Percentiles rank a stretch among this genome's conserved stretches.
phyloP scores from a whole-genome alignment of 805 yeast genomes.

The Saccharomyces kudriavzevii region DNA sequence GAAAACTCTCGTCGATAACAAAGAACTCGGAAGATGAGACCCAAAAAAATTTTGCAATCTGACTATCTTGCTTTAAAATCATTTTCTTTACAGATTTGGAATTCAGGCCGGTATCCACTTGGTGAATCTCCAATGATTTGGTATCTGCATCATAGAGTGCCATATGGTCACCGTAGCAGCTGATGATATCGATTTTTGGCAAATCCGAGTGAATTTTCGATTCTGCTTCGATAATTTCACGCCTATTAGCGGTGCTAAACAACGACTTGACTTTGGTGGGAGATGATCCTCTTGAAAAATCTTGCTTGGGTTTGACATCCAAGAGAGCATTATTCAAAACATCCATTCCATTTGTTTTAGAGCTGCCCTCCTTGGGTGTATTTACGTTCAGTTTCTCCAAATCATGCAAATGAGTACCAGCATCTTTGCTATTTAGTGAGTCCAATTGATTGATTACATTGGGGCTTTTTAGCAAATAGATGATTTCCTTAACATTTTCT shows the following conservation, averaged over 20 bases:
- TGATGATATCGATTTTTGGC: neutral
- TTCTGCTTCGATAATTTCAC: neutral
- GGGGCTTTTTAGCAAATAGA: slow-evolving; percentile 27
- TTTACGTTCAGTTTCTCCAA: slow-evolving; percentile 21
- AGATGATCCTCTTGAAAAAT: neutral
- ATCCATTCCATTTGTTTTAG: neutral
- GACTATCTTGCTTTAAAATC: neutral
- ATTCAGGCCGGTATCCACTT: neutral
- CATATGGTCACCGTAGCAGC: neutral
- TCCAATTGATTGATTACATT: slow-evolving; percentile 20
- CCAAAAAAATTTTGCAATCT: neutral
- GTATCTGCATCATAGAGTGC: neutral
- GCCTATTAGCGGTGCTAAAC: neutral
- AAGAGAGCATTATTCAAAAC: neutral
- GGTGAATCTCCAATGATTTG: neutral
- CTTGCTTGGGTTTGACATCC: neutral
- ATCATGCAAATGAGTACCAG: slow-evolving; percentile 14
- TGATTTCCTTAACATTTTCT: slow-evolving; percentile 30
- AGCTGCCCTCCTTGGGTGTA: neutral
- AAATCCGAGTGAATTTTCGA: neutral
- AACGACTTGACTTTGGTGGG: neutral
- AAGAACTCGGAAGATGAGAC: neutral
- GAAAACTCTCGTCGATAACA: neutral
- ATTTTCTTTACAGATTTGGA: neutral
- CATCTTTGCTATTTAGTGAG: slow-evolving; percentile 16